Base-by-base conservation (phyloP, 257 asterid species). In the Catharanthus roseus region DNA sequence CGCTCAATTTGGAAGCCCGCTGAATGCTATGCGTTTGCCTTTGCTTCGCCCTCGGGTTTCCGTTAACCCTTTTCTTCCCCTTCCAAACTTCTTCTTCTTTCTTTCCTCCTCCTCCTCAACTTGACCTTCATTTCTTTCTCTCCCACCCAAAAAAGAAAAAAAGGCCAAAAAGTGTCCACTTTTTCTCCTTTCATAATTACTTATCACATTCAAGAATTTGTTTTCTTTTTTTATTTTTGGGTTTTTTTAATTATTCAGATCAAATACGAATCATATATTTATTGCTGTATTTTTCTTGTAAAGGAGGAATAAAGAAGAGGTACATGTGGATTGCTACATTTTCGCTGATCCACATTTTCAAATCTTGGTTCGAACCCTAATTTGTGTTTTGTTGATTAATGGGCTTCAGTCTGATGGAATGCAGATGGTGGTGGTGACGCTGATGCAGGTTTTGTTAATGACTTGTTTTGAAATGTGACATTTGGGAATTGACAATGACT, bases 41-140 rank as follows among this genome's bases (percentile, higher is more conserved):
- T 79, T 81, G 85, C 89, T 77, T 81, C 71, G 54, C 86, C 70
- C 42, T 82, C 84, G 95, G 76, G 79, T 77, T 80, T 82, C 77
- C 63, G 75, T 78, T 85, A 73, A 49, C 68, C 65, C 73, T 68
- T 50, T 44, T 73, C 63, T 44, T 55, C 19, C 42, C 9, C 51
- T 45, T 12, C 50, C 2, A 8, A 1, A 5, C 34, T 36, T 38
- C 51, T 36, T n/a, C n/a, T 38, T 10, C n/a, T 23, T 64, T 38
- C 50, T 39, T 65, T 24, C 58, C n/a, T n/a, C n/a, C n/a, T n/a
- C n/a, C n/a, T n/a, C n/a, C 69, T 13, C 26, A 26, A 60, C 74
- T 41, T 31, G 54, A 74, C 10, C 65, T 62, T 56, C 53, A 74
- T 45, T 65, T 13, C 58, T 64, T 21, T 58, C 45, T 49, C 56